A percentile compares a stretch with the other conserved stretches of the same genome.
phyloP scores from a whole-genome alignment of 257 asterid species.

The Echites panduratus region DNA sequence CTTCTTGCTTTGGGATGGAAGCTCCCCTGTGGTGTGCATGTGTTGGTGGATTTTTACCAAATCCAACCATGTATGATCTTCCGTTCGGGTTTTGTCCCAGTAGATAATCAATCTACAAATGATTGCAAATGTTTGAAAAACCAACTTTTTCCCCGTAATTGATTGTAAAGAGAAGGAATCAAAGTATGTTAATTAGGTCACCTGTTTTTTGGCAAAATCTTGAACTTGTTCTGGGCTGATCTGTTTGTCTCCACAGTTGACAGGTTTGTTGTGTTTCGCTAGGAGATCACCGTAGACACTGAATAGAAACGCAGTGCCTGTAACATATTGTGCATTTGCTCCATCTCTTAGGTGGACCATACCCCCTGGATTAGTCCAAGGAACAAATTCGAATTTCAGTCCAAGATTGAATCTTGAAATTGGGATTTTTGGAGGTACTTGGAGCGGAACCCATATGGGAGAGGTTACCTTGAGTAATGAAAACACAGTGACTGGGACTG shows the following conservation, averaged over 20 bases:
- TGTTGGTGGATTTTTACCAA: slow-evolving; percentile 61
- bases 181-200: slow-evolving; percentile 14
- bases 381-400: background rate
- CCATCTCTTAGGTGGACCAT: slow-evolving; percentile 67
- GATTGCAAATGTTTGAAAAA: background rate
- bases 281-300: slow-evolving; percentile 53
- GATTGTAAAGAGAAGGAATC: too few species aligned
- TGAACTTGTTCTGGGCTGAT: slow-evolving; percentile 29
- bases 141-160: background rate
- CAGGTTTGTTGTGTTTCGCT: slow-evolving; percentile 35
- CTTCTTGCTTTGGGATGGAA: slow-evolving; percentile 54
- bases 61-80: slow-evolving; percentile 85
- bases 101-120: slow-evolving; percentile 59
- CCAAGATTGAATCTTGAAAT: background rate
- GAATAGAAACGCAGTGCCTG: slow-evolving; percentile 56
- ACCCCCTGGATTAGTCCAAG: slow-evolving; percentile 41
- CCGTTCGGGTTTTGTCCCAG: slow-evolving; percentile 58
- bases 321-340: slow-evolving; percentile 77
- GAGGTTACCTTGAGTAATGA: slow-evolving; percentile 54
- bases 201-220: slow-evolving; percentile 68
- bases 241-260: slow-evolving; percentile 36
- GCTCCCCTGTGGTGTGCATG: slow-evolving; percentile 93
- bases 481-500: slow-evolving; percentile 60
- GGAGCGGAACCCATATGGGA: too few species aligned
- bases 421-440: too few species aligned